phyloP scores from a whole-genome alignment of 495 filamentous ascomycete species.

The Achaetomiella virescens region DNA sequence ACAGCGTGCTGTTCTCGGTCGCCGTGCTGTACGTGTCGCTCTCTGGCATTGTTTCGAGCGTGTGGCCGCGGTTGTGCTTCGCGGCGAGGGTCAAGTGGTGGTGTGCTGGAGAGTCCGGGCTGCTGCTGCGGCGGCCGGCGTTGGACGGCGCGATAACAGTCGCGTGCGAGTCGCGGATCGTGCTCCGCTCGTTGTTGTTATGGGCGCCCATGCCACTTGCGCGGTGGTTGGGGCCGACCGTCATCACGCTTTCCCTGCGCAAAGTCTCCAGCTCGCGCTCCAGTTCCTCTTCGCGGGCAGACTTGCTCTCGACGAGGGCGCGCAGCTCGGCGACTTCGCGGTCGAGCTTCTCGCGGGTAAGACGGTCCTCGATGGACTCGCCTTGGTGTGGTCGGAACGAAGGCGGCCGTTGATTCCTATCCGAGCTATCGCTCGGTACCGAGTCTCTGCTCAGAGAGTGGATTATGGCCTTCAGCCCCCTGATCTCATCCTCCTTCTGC shows the following conservation, averaged over 20 bases:
- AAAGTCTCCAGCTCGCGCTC: constrained; percentile 78
- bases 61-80: constrained; percentile 43
- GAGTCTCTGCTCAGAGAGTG: constrained; percentile 80
- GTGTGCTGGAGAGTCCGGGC: constrained; percentile 29
- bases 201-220: not conserved
- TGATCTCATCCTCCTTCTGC: constrained; percentile 94
- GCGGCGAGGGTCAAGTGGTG: not conserved
- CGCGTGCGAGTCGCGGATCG: constrained; percentile 52
- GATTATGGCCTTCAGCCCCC: constrained; percentile 94
- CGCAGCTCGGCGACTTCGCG: constrained; percentile 72
- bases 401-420: constrained; percentile 37
- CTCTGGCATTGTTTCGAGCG: constrained; percentile 59
- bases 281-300: constrained; percentile 76
- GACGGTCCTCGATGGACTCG: constrained; percentile 53
- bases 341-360: constrained; percentile 59
- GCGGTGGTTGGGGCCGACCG: constrained; percentile 20
- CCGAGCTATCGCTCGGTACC: constrained; percentile 45
- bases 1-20: constrained; percentile 65
- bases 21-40: constrained; percentile 67
- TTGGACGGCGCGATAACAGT: constrained; percentile 37
- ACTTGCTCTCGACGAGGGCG: constrained; percentile 61
- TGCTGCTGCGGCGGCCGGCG: constrained; percentile 24
- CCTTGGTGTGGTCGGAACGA: constrained; percentile 34
- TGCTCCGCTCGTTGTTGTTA: constrained; percentile 42
- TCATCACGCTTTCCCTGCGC: constrained; percentile 48